Evolutionary conservation across 371 early-diverging fungal genomes (phyloP), one percentile per base, ranked within the genome.

Genomic region (Capillidium heterosporum): DNA sequence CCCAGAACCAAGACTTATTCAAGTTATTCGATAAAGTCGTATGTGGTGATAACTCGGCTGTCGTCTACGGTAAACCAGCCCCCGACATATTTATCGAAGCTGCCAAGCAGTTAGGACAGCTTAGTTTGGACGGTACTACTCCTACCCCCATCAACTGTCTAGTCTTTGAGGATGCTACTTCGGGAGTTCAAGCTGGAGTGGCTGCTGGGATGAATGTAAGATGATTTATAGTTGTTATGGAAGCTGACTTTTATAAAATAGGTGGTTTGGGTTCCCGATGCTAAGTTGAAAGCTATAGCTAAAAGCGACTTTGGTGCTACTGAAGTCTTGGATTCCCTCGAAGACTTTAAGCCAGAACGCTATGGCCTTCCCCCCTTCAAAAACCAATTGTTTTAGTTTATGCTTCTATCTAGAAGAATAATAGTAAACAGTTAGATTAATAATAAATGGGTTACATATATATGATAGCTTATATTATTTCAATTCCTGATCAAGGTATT

Each of bases 21-120:
- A 60, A 60, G 0, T 63, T 87, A 48, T 95, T 95, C 66, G 85
- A 83, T 58, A 74, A 71, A 35, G 73, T 88, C 62, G 72, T 87
- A 7, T 82, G 84, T 63, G 95, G 93, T 19, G 90, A 93, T 64
- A 90, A 93, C 61, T 73, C 81, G 0, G 77, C 69, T 2, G 77
- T 93, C 42, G 64, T 69, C 56, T 61, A 72, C 51, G 87, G 89
- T 19, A 95, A 95, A 66, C 95, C 95, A 2, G 71, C 82, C 13
- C 94, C 95, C 0, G 95, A 95, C 63, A 70, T 91, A 19, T 95
- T 93, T 65, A 70, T 82, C 29, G 81, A 75, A 7, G 94, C 89
- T 56, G 63, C 66, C 64, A 48, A 67, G 59, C 63, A 69, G 50
- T 56, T 76, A 19, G 75, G 73, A 40, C 63, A 69, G 50, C 56